phyloP scores from a whole-genome alignment of 192 early-diverging fungal species.

The Coemansia sp. region DNA sequence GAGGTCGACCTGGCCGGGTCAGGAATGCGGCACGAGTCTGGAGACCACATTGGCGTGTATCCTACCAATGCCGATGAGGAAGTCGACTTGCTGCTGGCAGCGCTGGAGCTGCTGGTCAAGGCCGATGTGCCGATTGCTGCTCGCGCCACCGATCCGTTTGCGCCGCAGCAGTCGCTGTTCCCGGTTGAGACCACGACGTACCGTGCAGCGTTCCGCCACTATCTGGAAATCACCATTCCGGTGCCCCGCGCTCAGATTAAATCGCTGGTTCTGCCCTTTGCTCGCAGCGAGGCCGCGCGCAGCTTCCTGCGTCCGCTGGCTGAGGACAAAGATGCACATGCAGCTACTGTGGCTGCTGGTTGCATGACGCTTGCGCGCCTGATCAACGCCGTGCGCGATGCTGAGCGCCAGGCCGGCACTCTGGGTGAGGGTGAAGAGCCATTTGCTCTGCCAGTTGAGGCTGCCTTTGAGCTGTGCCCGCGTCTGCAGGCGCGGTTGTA shows the following conservation, averaged over 20 bases:
- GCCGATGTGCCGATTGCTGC: slow-evolving; percentile 70
- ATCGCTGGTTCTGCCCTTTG: slow-evolving; percentile 59
- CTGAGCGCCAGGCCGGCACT: slow-evolving; percentile 24
- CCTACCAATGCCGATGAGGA: slow-evolving; percentile 81
- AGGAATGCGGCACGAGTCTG: slow-evolving; percentile 81
- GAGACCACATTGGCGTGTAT: slow-evolving; percentile 95
- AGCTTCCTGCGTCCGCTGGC: slow-evolving; percentile 57
- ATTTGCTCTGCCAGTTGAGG: slow-evolving; percentile 70
- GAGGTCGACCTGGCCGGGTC: slow-evolving; percentile 87
- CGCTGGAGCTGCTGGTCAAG: slow-evolving; percentile 61
- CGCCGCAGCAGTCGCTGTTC: slow-evolving; percentile 80
- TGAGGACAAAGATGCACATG: slow-evolving; percentile 68
- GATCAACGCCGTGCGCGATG: slow-evolving; percentile 62
- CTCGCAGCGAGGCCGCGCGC: slow-evolving; percentile 55
- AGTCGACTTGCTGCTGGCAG: slow-evolving; percentile 62
- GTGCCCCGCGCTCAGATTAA: slow-evolving; percentile 69
- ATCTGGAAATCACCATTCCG: slow-evolving; percentile 79
- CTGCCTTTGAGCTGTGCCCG: slow-evolving; percentile 78
- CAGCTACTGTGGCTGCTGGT: slow-evolving; percentile 57
- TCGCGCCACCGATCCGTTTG: slow-evolving; percentile 67
- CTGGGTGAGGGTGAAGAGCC: slow-evolving; percentile 36
- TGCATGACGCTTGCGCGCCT: slow-evolving; percentile 74
- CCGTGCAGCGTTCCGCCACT: slow-evolving; percentile 83
- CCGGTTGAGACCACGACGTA: slow-evolving; percentile 82
- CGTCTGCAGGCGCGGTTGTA: slow-evolving; percentile 90